Evolutionary conservation across 2,329 filamentous ascomycete species (phyloP), one percentile per base, ranked within the genome.

Genomic region (Ascochyta pisi): DNA sequence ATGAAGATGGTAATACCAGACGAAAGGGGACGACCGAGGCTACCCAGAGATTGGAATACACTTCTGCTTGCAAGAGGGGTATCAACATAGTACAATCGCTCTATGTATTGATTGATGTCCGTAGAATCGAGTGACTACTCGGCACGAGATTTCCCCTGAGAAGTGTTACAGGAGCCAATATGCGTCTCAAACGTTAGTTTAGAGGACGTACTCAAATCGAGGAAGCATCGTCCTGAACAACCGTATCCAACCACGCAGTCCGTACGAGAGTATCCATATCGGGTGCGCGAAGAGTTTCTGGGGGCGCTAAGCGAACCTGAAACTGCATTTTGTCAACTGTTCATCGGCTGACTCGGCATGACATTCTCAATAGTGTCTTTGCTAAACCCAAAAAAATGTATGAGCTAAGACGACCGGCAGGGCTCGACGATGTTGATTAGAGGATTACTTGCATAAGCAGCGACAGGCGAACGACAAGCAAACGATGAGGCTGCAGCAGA

Each of bases 281-380:
- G 12, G 26, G 19, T 8, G 33, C 23, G 19, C 53, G 19, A 24
- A 37, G 41, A 39, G 24, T 38, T 24, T 47, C 26, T 19, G 42
- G 33, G 15, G 16, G 29, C 41, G 47, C 53, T 56, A 56, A 33
- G 23, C 33, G 22, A 9, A 8, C 27, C 23, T 55, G 46, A 51
- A 56, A 56, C 47, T 34, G 53, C 42, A 39, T 29, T 38, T 46
- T 31, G 16, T 41, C 31, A 22, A 47, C 15, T 15, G 13, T 33
- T 42, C 42, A 39, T 38, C 26, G 53, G 53, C 31, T 22, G 24
- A 39, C 7, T 42, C 41, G 46, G 46, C 37, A 47, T 16, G 9
- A 34, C 10, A 27, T 23, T 34, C 24, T 50, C 47, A 35, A 43
- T 50, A 56, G 46, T 41, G 42, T 48, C n/a, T 16, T 23, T 23